phyloP scores from a whole-genome alignment of 352 stramenopile genomes.

The Phytophthora europaea region DNA sequence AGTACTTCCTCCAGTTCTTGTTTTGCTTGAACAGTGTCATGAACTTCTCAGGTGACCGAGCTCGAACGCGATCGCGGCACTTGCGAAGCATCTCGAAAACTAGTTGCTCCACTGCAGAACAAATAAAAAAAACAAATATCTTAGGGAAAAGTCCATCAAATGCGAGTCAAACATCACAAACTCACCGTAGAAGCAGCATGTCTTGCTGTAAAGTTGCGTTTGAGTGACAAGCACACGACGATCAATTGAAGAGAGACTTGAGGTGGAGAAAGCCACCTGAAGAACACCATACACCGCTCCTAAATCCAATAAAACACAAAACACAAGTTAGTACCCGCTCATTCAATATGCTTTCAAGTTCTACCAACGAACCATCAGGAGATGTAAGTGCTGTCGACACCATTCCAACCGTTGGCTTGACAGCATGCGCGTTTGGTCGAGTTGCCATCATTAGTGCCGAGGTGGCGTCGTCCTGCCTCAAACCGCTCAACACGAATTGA shows the following conservation, averaged over 20 bases:
- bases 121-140: background rate
- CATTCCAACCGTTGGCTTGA: constrained; percentile 44
- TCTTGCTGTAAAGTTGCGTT: constrained; percentile 45
- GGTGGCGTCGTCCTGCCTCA: constrained; percentile 26
- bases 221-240: constrained; percentile 30
- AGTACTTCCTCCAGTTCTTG: constrained; percentile 82
- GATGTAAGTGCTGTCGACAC: constrained; percentile 57
- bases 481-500: constrained; percentile 51
- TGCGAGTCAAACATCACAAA: background rate
- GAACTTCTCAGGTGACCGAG: constrained; percentile 59
- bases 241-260: constrained; percentile 23
- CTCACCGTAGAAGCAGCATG: constrained; percentile 60
- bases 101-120: constrained; percentile 66
- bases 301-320: constrained; percentile 7
- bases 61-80: constrained; percentile 56
- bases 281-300: constrained; percentile 61
- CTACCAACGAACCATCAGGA: constrained; percentile 42
- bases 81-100: constrained; percentile 71
- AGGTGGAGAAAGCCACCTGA: constrained; percentile 54
- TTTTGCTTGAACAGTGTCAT: constrained; percentile 79
- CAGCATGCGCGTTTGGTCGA: background rate
- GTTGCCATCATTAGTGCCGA: constrained; percentile 19
- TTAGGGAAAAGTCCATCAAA: background rate
- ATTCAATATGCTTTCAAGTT: background rate
- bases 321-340: background rate